Conservation (phyloP, 164 flowering plant species). For the Stephania yunnanensis region DNA sequence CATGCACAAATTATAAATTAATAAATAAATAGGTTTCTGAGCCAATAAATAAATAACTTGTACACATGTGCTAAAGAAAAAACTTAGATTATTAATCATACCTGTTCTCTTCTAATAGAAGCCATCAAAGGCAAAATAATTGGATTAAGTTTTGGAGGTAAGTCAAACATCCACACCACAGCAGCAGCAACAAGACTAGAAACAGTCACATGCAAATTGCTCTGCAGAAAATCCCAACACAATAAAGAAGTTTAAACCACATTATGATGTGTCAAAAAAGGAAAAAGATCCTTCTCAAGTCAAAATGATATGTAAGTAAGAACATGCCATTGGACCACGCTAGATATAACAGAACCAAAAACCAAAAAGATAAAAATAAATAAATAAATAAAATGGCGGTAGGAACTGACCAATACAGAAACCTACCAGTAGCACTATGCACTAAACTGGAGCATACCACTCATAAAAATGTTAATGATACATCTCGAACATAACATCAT, state of each 20-base stretch:
- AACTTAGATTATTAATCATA: constrained; percentile 11
- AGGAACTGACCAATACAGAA: background rate
- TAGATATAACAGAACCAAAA: background rate
- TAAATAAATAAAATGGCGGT: background rate
- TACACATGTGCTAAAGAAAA: background rate
- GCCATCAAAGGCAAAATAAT: constrained; percentile 95
- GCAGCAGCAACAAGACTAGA: constrained; percentile 85
- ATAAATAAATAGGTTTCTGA: no score
- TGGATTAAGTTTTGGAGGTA: constrained; percentile 83
- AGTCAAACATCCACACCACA: constrained; percentile 89
- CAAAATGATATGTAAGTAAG: background rate
- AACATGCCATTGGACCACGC: background rate
- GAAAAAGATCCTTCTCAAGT: background rate
- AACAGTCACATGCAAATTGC: constrained; percentile 90
- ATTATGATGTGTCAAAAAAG: background rate
- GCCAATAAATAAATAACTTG: no score
- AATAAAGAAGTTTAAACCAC: constrained; percentile 3
- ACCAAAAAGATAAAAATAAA: background rate
- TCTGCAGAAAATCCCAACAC: constrained; percentile 39
- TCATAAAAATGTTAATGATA: background rate
- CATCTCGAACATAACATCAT: background rate
- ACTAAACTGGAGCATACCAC: background rate
- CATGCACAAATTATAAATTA: background rate
- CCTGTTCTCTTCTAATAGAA: constrained; percentile 94
- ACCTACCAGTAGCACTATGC: background rate